Evolutionary conservation across 1,284 basidiomycete species (phyloP).

Genomic region (Earliella scabrosa): DNA sequence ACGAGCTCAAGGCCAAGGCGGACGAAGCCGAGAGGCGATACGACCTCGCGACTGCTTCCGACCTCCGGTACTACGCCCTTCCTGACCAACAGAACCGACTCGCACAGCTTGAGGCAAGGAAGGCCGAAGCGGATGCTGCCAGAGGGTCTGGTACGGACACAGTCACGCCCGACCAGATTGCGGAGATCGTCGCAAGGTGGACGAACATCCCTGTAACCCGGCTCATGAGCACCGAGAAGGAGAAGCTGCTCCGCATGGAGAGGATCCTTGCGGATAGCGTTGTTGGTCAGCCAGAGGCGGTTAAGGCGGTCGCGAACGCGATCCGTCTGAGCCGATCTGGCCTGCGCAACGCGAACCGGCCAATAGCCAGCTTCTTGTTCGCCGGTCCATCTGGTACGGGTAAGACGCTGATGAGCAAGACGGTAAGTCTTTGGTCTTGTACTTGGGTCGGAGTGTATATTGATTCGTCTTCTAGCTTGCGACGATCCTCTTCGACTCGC

Average conservation of each 20-base stretch:
- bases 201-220: slow-evolving; percentile 92
- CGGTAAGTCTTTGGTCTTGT: slow-evolving; percentile 52
- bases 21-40: slow-evolving; percentile 93
- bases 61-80: slow-evolving; percentile 91
- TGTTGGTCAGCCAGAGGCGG: slow-evolving; percentile 89
- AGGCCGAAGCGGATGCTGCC: slow-evolving; percentile 70
- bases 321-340: slow-evolving; percentile 92
- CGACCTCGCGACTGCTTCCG: slow-evolving; percentile 87
- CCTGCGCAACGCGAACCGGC: slow-evolving; percentile 80
- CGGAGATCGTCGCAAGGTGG: slow-evolving; percentile 88
- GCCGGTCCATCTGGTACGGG: slow-evolving; percentile 92
- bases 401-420: slow-evolving; percentile 89
- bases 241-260: slow-evolving; percentile 86
- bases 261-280: slow-evolving; percentile 69
- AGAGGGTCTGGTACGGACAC: slow-evolving; percentile 66
- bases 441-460: slow-evolving; percentile 5
- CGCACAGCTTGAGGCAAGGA: slow-evolving; percentile 71
- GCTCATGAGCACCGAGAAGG: slow-evolving; percentile 89
- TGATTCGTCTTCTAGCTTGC: slow-evolving; percentile 64
- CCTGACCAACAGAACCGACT: slow-evolving; percentile 89
- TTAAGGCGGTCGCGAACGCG: slow-evolving; percentile 90
- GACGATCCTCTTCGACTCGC: slow-evolving; percentile 86
- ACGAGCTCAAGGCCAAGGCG: slow-evolving; percentile 91
- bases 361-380: slow-evolving; percentile 94
- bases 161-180: slow-evolving; percentile 91